These are phyloP conservation scores for Naganishia randhawae DNA, from an alignment of 768 basidiomycete species.

Conservation along the genomic window DNA sequence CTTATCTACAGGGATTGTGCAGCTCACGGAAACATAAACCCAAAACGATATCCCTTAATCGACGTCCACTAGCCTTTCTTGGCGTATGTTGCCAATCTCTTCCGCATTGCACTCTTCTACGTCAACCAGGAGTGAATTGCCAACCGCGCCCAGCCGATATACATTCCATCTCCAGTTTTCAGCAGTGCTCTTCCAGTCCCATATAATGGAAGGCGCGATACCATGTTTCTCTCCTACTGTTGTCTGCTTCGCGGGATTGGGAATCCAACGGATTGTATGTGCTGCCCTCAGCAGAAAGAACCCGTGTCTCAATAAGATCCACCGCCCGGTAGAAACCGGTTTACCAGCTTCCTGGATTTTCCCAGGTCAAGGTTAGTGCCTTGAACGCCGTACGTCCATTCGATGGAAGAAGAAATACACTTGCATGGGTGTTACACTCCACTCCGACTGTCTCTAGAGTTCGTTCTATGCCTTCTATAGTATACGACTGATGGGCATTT, in stretches of 20 bases:
- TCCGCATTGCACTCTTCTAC: not conserved
- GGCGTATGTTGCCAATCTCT: not conserved
- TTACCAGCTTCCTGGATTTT: conserved; percentile 13
- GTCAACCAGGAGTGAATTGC: not conserved
- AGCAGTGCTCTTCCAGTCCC: conserved; percentile 15
- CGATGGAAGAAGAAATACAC: not conserved
- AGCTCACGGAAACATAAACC: not conserved
- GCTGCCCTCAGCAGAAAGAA: conserved; percentile 27
- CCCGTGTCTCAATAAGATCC: conserved; percentile 27
- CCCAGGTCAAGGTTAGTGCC: not conserved
- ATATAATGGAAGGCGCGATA: not conserved
- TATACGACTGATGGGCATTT: not conserved
- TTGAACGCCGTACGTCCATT: too few relatives aligned
- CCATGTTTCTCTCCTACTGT: not conserved
- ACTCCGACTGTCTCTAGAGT: conserved; percentile 27
- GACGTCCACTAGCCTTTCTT: not conserved
- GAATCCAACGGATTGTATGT: conserved; percentile 28
- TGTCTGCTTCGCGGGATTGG: conserved; percentile 13
- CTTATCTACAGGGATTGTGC: not conserved
- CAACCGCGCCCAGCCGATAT: not conserved
- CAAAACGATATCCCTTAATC: not conserved
- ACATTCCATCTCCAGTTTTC: conserved; percentile 17
- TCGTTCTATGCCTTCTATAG: conserved; percentile 22
- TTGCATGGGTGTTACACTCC: conserved; percentile 31
- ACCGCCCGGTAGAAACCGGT: conserved; percentile 25